A percentile compares a stretch with the other conserved stretches of the same genome.
Conservation (phyloP, 2,329 filamentous ascomycete species). For the Huntiella omanensis region DNA sequence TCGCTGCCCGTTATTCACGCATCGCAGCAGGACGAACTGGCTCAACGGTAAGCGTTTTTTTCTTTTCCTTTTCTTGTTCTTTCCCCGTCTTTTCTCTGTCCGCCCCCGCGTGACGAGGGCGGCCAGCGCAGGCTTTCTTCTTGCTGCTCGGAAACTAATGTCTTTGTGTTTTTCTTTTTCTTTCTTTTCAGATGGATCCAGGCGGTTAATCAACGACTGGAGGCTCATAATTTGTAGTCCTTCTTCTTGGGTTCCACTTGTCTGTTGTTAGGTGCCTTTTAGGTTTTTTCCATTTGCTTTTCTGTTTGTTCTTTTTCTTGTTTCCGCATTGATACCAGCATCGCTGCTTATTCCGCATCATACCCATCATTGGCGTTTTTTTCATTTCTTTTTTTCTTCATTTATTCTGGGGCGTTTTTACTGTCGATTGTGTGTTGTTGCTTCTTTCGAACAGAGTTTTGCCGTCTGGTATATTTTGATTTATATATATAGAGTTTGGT, state of each 20-base stretch:
- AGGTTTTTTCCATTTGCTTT: neutral
- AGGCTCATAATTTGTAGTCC: too few species aligned
- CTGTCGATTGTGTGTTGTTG: constrained; percentile 2
- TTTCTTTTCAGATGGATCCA: too few species aligned
- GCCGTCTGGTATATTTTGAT: too few species aligned
- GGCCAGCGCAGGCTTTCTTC: too few species aligned
- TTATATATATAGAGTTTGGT: too few species aligned
- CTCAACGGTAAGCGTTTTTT: too few species aligned
- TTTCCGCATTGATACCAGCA: constrained; percentile 6
- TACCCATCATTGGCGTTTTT: constrained; percentile 5
- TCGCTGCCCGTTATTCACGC: constrained; percentile 8
- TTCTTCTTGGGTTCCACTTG: too few species aligned
- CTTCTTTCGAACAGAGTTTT: neutral
- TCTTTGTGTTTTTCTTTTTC: too few species aligned
- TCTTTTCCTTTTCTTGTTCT: neutral
- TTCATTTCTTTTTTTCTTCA: neutral
- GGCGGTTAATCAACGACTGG: too few species aligned
- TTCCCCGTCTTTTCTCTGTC: neutral
- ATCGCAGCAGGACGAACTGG: constrained; percentile 2
- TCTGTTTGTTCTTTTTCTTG: neutral
- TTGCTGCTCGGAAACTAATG: too few species aligned
- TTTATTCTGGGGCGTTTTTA: neutral
- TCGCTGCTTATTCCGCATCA: constrained; percentile 3
- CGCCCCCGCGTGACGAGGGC: neutral
- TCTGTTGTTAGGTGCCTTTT: too few species aligned